Conservation (phyloP, 116 monocot genomes). For the Phalaenopsis hybrid region DNA sequence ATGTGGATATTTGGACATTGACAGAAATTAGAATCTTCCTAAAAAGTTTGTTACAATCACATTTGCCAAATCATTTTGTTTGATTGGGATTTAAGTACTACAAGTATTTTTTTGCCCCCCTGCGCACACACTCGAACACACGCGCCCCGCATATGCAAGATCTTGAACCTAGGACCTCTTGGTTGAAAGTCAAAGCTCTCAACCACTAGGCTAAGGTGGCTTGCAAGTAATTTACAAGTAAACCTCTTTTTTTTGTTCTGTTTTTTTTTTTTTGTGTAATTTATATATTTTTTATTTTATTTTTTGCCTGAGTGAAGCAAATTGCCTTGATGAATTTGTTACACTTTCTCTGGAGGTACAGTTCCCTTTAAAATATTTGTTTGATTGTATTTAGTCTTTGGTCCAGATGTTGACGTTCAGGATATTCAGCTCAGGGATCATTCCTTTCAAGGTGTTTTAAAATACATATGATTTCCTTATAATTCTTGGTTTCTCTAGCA, state of each 20-base stretch:
- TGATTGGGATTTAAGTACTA: too few relatives aligned
- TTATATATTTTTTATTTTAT: too few relatives aligned
- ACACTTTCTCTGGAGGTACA: background rate
- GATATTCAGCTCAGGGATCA: conserved; percentile 11
- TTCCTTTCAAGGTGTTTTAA: conserved; percentile 18
- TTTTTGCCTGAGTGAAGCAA: background rate
- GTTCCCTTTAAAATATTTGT: background rate
- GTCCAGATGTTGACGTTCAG: conserved; percentile 28
- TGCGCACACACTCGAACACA: background rate
- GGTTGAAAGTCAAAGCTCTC: too few relatives aligned
- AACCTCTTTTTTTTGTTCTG: background rate
- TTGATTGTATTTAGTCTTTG: conserved; percentile 11
- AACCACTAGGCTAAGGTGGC: too few relatives aligned
- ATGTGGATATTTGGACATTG: background rate
- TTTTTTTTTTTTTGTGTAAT: background rate
- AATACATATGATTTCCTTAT: conserved; percentile 8
- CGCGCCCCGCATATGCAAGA: too few relatives aligned
- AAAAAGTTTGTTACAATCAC: too few relatives aligned
- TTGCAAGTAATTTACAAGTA: too few relatives aligned
- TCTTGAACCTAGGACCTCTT: too few relatives aligned
- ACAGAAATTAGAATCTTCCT: too few relatives aligned
- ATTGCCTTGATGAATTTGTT: background rate
- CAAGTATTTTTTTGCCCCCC: background rate
- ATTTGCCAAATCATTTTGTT: too few relatives aligned
- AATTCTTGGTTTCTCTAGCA: background rate